Evolutionary conservation across 1,284 basidiomycete genomes (phyloP), one percentile per base, ranked within the genome.

Genomic region (Polyporus tsugae): DNA sequence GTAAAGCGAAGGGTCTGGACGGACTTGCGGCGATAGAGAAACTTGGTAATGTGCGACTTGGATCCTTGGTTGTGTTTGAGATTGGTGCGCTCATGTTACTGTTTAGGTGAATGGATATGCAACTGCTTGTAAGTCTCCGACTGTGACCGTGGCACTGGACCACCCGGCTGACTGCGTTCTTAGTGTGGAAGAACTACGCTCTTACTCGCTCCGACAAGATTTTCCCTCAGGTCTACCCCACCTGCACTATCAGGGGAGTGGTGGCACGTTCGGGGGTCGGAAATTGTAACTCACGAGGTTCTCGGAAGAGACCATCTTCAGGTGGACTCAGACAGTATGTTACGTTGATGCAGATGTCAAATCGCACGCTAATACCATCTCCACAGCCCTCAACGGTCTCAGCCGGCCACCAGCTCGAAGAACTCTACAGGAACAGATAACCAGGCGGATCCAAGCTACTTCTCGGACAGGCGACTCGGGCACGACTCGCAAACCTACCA

Each of bases 121-220:
- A 9, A 60, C 42, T 13, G 13, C 38, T 25, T 25, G 58, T 60
- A 22, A 60, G 58, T 60, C 13, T 7, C 17, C 19, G 6, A 41
- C 25, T 2, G 41, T 15, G 25, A 10, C 35, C 29, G 49, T 29
- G 25, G 7, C 7, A 7, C 17, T 9, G 11, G 13, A 17, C 25
- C 11, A 19, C 39, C 9, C 5, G 33, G 33, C 49, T 62, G 19
- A 44, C 39, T 13, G 49, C n/a, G 5, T 13, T 6, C 17, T n/a
- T 41, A 66, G 64, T n/a, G 15, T 66, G 64, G 64, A 61, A 55
- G 33, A 33, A 66, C 52, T 62, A 66, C 64, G 33, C 55, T 15
- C 52, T 66, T n/a, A 38, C 42, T 35, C 36, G 60, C 22, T 13
- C 55, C 35, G 22, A 61, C 6, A 42, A 17, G 39, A 38, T 61